Base-by-base conservation (phyloP, 2,329 filamentous ascomycete species). In the Penicillium aurantiogriseum region DNA sequence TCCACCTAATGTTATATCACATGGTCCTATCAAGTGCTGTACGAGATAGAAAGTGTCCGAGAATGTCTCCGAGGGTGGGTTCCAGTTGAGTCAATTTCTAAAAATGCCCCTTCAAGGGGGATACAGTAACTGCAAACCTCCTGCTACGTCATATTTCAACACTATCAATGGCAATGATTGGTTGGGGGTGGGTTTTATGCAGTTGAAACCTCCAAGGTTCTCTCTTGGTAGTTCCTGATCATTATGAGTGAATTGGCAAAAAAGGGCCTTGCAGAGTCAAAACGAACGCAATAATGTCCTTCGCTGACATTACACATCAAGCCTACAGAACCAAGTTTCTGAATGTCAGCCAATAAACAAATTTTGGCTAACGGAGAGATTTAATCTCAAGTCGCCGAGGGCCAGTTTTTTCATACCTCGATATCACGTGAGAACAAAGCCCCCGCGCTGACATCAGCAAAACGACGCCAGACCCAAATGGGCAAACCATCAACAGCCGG, bases 401-500 rank as follows among this genome's bases (percentile, higher is more conserved):
- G 19, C 15, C 39, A 6, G 23, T 17, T 35, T 44, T 45, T 23
- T 13, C 19, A 39, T 33, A 44, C 39, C 52, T 39, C 48, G 8
- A 25, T 25, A 33, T 33, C 50, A 57, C 50, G 59, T 59, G 57
- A 59, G n/a, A 27, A 21, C n/a, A 27, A 51, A 43, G 52, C 31
- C 53, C 46, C 51, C 45, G 48, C 51, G 52, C 54, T 57, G 56
- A 59, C 62, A 59, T 63, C 47, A 54, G 62, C 52, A 59, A 45
- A 23, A 44, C 42, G 13, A 48, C 60, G 60, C 70, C 63, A 71
- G 57, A 36, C 67, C 68, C 33, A 51, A 71, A 70, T 47, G 43
- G 62, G 71, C 59, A 74, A 74, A 63, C 58, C 66, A 66, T 72
- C 70, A 74, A 73, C 71, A 73, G 66, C 60, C 60, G 67, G 61